Evolutionary conservation across 108 stramenopile species (phyloP).

Genomic region (Fistulifera pelliculosa): DNA sequence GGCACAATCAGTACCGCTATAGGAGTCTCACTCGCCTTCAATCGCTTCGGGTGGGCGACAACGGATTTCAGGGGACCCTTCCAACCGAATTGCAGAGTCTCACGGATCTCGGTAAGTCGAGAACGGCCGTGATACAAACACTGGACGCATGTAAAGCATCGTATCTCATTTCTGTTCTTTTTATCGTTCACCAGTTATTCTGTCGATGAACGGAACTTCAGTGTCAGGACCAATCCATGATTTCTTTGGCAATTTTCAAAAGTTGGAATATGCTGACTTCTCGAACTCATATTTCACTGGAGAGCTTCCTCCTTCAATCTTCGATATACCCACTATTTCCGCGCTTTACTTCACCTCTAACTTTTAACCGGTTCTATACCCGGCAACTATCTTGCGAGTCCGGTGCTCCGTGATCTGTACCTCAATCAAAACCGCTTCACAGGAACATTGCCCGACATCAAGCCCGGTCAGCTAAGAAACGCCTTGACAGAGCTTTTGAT

Average conservation of each 20-base stretch:
- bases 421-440: conserved; percentile 35
- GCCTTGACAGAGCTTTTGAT: conserved; percentile 30
- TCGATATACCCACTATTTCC: conserved; percentile 28
- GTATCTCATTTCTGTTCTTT: too few relatives aligned
- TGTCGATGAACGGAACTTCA: conserved; percentile 28
- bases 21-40: neutral
- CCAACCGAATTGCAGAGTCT: neutral
- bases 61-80: conserved; percentile 2
- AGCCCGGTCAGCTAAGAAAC: conserved; percentile 10
- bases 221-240: conserved; percentile 34
- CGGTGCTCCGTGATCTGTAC: conserved; percentile 40
- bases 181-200: conserved; percentile 8
- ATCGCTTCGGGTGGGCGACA: neutral
- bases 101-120: too few relatives aligned
- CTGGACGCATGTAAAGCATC: too few relatives aligned
- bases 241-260: conserved; percentile 17
- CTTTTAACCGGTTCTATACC: conserved; percentile 47
- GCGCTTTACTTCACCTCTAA: conserved; percentile 46
- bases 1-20: neutral
- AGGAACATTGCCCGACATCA: conserved; percentile 31
- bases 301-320: conserved; percentile 26
- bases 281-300: conserved; percentile 25
- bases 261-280: conserved; percentile 29
- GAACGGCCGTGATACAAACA: too few relatives aligned
- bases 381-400: conserved; percentile 8